phyloP scores from a whole-genome alignment of 768 basidiomycete species.

The Panus rudis region DNA sequence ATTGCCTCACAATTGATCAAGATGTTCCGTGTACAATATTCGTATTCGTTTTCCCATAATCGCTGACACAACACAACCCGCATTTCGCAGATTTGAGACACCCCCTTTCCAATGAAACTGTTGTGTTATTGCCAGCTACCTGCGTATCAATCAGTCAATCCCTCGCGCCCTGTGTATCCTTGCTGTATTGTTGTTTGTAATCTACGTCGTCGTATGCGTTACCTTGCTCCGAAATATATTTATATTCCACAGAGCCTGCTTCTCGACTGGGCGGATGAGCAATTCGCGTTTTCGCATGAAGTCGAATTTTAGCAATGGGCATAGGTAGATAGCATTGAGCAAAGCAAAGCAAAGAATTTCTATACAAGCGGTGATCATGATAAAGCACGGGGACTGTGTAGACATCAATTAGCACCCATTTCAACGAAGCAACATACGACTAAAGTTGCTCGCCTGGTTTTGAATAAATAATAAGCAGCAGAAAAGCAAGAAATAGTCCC shows the following conservation, averaged over 20 bases:
- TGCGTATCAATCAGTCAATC: too few species aligned
- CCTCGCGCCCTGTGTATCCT: too few species aligned
- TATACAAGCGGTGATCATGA: neutral
- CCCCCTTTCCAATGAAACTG: too few species aligned
- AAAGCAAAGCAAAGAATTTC: neutral
- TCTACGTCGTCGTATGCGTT: neutral
- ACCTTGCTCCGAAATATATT: neutral
- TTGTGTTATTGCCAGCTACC: too few species aligned
- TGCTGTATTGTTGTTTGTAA: too few species aligned
- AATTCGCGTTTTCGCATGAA: neutral
- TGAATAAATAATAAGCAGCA: constrained; percentile 15
- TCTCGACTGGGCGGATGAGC: neutral
- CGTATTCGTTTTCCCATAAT: too few species aligned
- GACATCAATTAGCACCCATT: neutral
- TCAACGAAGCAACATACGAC: neutral
- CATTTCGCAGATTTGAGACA: too few species aligned
- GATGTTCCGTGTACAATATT: too few species aligned
- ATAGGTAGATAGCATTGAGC: neutral
- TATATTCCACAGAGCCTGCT: neutral
- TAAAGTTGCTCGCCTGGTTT: constrained; percentile 5
- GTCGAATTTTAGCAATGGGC: neutral
- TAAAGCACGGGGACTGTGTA: too few species aligned
- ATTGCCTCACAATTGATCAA: too few species aligned
- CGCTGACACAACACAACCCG: too few species aligned
- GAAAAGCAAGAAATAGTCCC: constrained; percentile 11